These are phyloP conservation scores for Lachnellula cervina DNA, from an alignment of 2,329 filamentous ascomycete genomes.

Conservation along the genomic window DNA sequence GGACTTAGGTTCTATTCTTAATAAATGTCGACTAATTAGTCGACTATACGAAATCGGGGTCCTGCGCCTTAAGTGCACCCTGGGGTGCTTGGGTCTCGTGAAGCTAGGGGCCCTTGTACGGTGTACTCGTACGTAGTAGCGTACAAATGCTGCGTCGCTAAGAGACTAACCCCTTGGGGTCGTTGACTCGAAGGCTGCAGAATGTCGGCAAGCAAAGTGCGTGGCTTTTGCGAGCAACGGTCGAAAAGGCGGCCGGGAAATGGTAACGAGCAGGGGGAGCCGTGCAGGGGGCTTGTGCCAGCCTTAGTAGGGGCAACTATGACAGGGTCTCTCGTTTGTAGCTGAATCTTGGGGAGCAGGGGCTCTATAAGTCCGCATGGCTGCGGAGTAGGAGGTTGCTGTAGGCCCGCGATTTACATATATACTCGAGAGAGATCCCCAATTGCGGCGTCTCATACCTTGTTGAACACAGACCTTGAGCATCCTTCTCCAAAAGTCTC, in stretches of 20 bases:
- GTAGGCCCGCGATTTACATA: constrained; percentile 25
- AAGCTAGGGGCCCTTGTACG: no score
- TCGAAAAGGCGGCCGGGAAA: constrained; percentile 13
- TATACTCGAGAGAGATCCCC: constrained; percentile 26
- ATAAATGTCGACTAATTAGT: constrained; percentile 26
- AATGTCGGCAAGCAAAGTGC: constrained; percentile 12
- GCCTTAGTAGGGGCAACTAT: constrained; percentile 11
- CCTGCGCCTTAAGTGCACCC: constrained; percentile 5
- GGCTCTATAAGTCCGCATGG: constrained; percentile 23
- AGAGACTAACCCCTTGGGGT: constrained; percentile 8
- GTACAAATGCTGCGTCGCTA: neutral
- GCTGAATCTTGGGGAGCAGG: constrained; percentile 21
- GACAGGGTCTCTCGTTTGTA: constrained; percentile 15
- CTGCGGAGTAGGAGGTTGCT: constrained; percentile 15
- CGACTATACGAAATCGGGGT: constrained; percentile 1
- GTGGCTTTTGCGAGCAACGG: constrained; percentile 20
- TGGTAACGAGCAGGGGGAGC: neutral
- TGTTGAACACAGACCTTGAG: constrained; percentile 13
- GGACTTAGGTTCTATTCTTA: constrained; percentile 18
- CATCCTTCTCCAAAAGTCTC: constrained; percentile 11
- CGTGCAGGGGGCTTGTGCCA: constrained; percentile 7
- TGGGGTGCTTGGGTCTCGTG: no score
- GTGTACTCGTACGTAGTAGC: constrained; percentile 2
- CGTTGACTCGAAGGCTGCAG: constrained; percentile 8
- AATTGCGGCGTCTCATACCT: constrained; percentile 18